Evolutionary conservation across 208 protist genomes (phyloP).

Genomic region (Novymonas esmeraldas): DNA sequence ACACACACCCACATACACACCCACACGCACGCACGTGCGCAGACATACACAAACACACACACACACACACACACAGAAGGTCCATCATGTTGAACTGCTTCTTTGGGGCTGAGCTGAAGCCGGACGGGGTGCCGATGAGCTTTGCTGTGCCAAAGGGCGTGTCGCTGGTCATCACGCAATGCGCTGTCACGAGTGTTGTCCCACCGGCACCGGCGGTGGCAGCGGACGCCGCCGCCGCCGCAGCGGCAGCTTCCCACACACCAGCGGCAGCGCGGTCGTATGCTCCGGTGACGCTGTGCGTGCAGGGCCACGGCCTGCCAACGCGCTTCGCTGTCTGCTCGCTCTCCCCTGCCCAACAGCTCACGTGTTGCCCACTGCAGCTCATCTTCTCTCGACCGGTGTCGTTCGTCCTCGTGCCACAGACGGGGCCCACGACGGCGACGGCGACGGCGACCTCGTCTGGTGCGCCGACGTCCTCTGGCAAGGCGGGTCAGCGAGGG

Average conservation of each 20-base stretch:
- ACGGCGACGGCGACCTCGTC: too few relatives aligned
- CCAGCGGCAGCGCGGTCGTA: conserved; percentile 11
- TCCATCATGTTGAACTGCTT: conserved; percentile 79
- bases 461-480: not conserved
- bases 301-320: conserved; percentile 64
- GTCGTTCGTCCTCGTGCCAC: conserved; percentile 61
- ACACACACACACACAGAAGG: not conserved
- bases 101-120: conserved; percentile 71
- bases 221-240: not conserved
- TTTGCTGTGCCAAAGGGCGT: conserved; percentile 58
- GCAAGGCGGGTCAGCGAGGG: not conserved
- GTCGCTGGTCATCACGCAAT: conserved; percentile 78
- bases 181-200: conserved; percentile 53
- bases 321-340: conserved; percentile 68
- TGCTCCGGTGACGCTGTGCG: conserved; percentile 65
- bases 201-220: conserved; percentile 14
- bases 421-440: conserved; percentile 1
- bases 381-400: conserved; percentile 68
- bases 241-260: conserved; percentile 6
- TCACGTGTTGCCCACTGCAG: conserved; percentile 70
- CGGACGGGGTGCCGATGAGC: conserved; percentile 60
- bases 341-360: conserved; percentile 37
- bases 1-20: too few relatives aligned
- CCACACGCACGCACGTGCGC: too few relatives aligned
- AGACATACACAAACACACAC: not conserved